Conservation (phyloP, 2,329 filamentous ascomycete genomes). For the Sphaerulina vaccinii region DNA sequence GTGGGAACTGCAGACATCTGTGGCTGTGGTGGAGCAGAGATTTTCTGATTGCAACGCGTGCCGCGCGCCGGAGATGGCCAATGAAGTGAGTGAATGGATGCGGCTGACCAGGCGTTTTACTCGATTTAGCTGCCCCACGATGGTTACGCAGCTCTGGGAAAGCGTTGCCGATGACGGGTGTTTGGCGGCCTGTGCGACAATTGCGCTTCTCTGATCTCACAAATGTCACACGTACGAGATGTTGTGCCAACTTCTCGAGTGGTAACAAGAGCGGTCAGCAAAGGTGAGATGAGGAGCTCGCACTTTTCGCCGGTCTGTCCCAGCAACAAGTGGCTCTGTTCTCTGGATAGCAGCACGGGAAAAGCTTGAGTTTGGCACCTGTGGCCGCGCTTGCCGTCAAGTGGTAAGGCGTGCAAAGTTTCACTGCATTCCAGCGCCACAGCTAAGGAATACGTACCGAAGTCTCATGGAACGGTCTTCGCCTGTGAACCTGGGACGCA, state of each 20-base stretch:
- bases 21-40: constrained; percentile 18
- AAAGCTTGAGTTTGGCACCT: constrained; percentile 8
- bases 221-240: constrained; percentile 2
- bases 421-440: constrained; percentile 11
- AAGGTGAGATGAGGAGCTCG: neutral
- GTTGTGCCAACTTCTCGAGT: constrained; percentile 1
- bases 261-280: constrained; percentile 6
- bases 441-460: constrained; percentile 11
- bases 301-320: neutral
- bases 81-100: constrained; percentile 5
- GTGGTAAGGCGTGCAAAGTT: constrained; percentile 7
- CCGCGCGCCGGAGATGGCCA: constrained; percentile 19
- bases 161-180: constrained; percentile 19
- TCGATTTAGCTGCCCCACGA: constrained; percentile 10
- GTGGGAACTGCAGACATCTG: neutral
- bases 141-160: constrained; percentile 9
- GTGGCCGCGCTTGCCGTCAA: constrained; percentile 20
- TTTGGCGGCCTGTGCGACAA: constrained; percentile 6
- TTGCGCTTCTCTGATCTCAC: neutral
- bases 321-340: neutral
- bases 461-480: constrained; percentile 6
- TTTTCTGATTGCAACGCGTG: constrained; percentile 16
- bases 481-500: constrained; percentile 2
- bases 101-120: constrained; percentile 19
- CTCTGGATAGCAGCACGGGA: neutral